Base-by-base conservation (phyloP, 2,329 filamentous ascomycete species). In the Hymenoscyphus fraxineus region DNA sequence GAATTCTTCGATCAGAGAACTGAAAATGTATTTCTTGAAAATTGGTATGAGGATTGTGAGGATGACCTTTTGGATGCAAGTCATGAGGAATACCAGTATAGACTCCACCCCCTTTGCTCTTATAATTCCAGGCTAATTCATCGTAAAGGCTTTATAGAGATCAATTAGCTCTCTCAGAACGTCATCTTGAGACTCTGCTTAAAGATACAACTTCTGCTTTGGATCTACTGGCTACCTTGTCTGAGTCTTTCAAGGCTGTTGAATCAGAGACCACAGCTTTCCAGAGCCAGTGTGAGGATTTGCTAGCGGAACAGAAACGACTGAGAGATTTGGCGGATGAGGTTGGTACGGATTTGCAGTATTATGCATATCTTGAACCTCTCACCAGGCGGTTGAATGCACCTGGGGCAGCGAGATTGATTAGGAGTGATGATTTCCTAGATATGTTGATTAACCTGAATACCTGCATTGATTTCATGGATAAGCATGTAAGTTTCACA, bases 231-330 rank as follows among this genome's bases (percentile, higher is more conserved):
- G 88, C 90, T 16, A 87, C 85, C 0, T 83, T 99, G 16, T 93
- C 93, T 15, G 86, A 89, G 71, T 94, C 93, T 5, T 99, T 99
- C 79, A 88, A 89, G 70, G 82, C 89, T 0, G 94, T 99, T 59
- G 93, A 97, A 72, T 82, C 85, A 10, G 94, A 98, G 78, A 99
- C 95, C 0, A 91, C 90, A n/a, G 89, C 90, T 15, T 98, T 99
- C 79, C 91, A 93, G 75, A 87, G 89, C 58, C 93, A 96, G 77
- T 99, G 95, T 77, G 92, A 97, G 74, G 90, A 92, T 64, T 82
- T 99, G 2, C 80, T 98, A 38, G 82, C 85, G 1, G 93, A 97
- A 72, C 93, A 98, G 78, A 86, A 84, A 71, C 87, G 91, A 31
- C 83, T 97, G 51, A 88, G 91, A 67, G 85, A 83, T 69, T 83